Percentiles rank a stretch among this genome's conserved stretches.
These are phyloP conservation scores for Onygenales sp. DNA, from an alignment of 2,329 filamentous ascomycete species.

Conservation along the genomic window DNA sequence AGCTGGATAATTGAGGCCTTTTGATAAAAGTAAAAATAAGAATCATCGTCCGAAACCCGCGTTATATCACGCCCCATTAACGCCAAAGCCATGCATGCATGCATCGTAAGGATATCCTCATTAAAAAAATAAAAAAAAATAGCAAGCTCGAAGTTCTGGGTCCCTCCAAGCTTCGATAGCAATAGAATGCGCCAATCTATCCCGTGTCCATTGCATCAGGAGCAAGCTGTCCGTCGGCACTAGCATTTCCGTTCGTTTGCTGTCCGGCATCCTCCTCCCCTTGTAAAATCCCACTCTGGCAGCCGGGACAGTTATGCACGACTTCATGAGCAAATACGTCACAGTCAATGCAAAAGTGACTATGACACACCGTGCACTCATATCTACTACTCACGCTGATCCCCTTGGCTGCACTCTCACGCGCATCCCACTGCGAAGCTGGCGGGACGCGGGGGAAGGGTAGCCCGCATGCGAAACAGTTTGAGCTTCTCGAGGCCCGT, in stretches of 20 bases:
- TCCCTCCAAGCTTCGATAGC: too few relatives aligned
- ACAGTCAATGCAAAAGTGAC: slow-evolving; percentile 97
- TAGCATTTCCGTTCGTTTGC: slow-evolving; percentile 4
- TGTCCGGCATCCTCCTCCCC: neutral
- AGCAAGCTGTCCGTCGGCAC: neutral
- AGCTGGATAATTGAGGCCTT: too few relatives aligned
- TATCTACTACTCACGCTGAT: slow-evolving; percentile 83
- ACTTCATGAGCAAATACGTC: slow-evolving; percentile 92
- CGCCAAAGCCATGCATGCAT: slow-evolving; percentile 1
- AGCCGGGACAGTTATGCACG: slow-evolving; percentile 92
- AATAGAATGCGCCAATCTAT: neutral
- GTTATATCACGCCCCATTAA: neutral
- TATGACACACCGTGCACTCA: slow-evolving; percentile 73
- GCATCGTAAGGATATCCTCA: neutral
- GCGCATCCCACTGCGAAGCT: slow-evolving; percentile 23
- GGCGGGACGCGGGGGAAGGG: slow-evolving; percentile 53
- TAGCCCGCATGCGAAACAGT: slow-evolving; percentile 71
- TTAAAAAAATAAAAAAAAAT: neutral
- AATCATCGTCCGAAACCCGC: neutral
- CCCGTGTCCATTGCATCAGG: slow-evolving; percentile 11
- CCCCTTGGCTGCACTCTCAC: slow-evolving; percentile 39
- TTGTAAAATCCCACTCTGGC: slow-evolving; percentile 42
- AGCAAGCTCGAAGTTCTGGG: neutral
- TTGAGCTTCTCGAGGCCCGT: slow-evolving; percentile 50
- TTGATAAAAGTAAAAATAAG: neutral